phyloP scores from a whole-genome alignment of 495 filamentous ascomycete genomes.

The Aspergillus kassunensis region DNA sequence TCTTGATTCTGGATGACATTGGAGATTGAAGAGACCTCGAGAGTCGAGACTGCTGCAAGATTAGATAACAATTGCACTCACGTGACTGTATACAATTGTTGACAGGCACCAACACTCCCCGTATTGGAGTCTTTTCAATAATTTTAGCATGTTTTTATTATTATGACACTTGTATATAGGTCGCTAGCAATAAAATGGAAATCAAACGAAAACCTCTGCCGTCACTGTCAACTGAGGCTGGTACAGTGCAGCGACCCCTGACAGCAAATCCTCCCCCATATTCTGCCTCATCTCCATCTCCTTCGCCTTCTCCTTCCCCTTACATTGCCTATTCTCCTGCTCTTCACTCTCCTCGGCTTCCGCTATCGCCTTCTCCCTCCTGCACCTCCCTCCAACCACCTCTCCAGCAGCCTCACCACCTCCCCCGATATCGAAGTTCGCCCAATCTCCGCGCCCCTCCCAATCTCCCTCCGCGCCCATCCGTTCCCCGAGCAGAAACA shows the following conservation, averaged over 20 bases:
- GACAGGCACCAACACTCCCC: too few relatives aligned
- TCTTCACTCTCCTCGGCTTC: background rate
- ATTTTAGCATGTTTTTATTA: too few relatives aligned
- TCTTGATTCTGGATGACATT: too few relatives aligned
- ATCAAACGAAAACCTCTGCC: slow-evolving; percentile 10
- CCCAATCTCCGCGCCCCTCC: slow-evolving; percentile 7
- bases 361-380: background rate
- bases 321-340: background rate
- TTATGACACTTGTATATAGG: too few relatives aligned
- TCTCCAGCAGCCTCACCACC: slow-evolving; percentile 5
- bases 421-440: slow-evolving; percentile 11
- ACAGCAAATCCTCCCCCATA: slow-evolving; percentile 6
- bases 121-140: too few relatives aligned
- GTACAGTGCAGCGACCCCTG: slow-evolving; percentile 5
- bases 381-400: background rate
- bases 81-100: too few relatives aligned
- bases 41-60: too few relatives aligned
- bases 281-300: background rate
- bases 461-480: background rate
- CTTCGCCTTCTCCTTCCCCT: background rate
- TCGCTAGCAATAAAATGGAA: slow-evolving; percentile 4
- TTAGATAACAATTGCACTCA: too few relatives aligned
- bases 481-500: slow-evolving; percentile 9
- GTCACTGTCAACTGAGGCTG: background rate
- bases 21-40: too few relatives aligned